Evolutionary conservation across 2,329 filamentous ascomycete species (phyloP).

Genomic region (Pyrenochaeta sp.): DNA sequence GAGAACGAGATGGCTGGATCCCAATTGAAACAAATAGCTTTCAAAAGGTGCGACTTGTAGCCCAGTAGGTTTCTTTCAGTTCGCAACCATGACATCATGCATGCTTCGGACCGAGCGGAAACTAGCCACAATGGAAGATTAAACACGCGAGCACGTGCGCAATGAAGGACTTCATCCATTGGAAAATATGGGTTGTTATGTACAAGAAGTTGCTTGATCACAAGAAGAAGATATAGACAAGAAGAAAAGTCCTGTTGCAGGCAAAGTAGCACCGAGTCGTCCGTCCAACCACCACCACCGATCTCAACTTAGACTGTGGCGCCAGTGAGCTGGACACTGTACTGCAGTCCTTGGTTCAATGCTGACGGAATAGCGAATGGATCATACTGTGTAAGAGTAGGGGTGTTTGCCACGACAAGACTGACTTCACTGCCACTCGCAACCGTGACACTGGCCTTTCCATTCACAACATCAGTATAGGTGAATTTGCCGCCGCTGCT

Average conservation of each 20-base stretch:
- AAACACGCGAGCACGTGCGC: conserved; percentile 6
- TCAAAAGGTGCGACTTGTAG: background rate
- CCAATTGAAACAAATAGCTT: background rate
- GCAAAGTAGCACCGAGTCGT: background rate
- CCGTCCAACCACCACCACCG: background rate
- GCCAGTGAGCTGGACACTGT: conserved; percentile 15
- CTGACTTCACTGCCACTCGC: conserved; percentile 13
- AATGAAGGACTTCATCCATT: background rate
- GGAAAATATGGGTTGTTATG: background rate
- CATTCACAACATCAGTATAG: conserved; percentile 21
- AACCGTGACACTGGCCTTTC: conserved; percentile 8
- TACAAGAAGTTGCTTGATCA: background rate
- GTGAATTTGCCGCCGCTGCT: conserved; percentile 3
- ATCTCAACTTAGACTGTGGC: conserved; percentile 10
- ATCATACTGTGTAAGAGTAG: conserved; percentile 18
- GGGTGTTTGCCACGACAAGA: conserved; percentile 23
- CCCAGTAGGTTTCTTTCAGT: background rate
- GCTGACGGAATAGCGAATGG: conserved; percentile 14
- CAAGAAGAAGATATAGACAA: too few relatives aligned
- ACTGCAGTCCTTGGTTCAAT: conserved; percentile 17
- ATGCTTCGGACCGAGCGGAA: conserved; percentile 8
- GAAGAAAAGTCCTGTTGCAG: background rate
- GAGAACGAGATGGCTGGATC: background rate
- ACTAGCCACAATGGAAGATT: conserved; percentile 7
- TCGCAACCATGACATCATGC: conserved; percentile 23